A percentile compares a stretch with the other conserved stretches of the same genome.
phyloP scores from a whole-genome alignment of 2,329 filamentous ascomycete species.

The Sarocladium oryzae region DNA sequence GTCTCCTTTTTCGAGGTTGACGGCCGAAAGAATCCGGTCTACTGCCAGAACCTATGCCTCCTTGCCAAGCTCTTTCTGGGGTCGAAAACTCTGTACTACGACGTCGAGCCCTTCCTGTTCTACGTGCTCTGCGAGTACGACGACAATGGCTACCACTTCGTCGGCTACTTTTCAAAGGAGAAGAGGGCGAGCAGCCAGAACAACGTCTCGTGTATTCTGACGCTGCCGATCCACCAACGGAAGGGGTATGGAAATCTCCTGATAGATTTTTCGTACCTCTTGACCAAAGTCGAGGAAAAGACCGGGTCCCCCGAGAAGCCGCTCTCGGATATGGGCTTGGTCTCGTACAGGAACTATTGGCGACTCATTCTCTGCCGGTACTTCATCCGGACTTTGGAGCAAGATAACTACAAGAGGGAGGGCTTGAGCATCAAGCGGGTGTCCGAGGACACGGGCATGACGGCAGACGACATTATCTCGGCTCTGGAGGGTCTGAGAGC shows the following conservation, averaged over 20 bases:
- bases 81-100: constrained; percentile 96
- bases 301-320: constrained; percentile 96
- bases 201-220: constrained; percentile 96
- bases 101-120: constrained; percentile 94
- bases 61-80: constrained; percentile 96
- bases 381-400: constrained; percentile 48
- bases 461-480: constrained; percentile 90
- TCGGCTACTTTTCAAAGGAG: constrained; percentile 99
- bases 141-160: constrained; percentile 87
- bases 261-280: constrained; percentile 96
- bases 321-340: constrained; percentile 92
- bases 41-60: constrained; percentile 95
- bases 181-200: constrained; percentile 92
- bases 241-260: constrained; percentile 95
- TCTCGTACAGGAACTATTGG: constrained; percentile 98
- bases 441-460: constrained; percentile 89
- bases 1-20: constrained; percentile 97
- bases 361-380: constrained; percentile 81
- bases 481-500: constrained; percentile 85
- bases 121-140: constrained; percentile 96
- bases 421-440: constrained; percentile 60
- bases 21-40: constrained; percentile 93
- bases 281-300: constrained; percentile 88
- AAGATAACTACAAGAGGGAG: constrained; percentile 27
- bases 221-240: constrained; percentile 90